Evolutionary conservation across 768 basidiomycete species (phyloP).

Genomic region (Paxillus rubicundulus): DNA sequence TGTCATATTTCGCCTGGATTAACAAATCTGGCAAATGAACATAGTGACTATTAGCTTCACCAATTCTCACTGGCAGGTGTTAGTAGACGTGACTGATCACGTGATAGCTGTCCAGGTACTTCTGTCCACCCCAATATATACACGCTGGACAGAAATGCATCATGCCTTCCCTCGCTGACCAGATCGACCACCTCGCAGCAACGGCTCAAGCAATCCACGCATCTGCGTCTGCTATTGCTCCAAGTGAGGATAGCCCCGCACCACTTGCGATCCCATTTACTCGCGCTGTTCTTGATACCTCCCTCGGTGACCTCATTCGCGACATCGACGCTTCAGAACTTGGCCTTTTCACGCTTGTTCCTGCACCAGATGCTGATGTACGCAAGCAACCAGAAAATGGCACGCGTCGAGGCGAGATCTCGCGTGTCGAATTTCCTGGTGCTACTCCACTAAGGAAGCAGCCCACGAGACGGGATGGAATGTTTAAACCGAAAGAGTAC

Average conservation of each 20-base stretch:
- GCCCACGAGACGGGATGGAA: constrained; percentile 38
- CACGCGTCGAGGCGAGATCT: constrained; percentile 42
- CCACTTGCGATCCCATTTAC: constrained; percentile 46
- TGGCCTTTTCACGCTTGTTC: constrained; percentile 67
- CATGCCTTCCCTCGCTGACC: constrained; percentile 62
- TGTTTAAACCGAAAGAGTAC: constrained; percentile 38
- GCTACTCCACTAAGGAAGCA: constrained; percentile 66
- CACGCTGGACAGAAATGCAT: too few species aligned
- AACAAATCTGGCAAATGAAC: too few species aligned
- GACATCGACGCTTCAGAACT: constrained; percentile 77
- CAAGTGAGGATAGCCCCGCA: constrained; percentile 15
- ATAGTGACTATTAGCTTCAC: too few species aligned
- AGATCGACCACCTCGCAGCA: constrained; percentile 61
- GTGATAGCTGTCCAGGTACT: too few species aligned
- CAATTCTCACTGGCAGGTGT: too few species aligned
- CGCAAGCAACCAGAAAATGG: constrained; percentile 27
- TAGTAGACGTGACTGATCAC: too few species aligned
- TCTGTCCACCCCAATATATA: too few species aligned
- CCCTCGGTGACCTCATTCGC: constrained; percentile 74
- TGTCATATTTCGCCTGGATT: too few species aligned
- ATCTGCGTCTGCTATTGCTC: constrained; percentile 37
- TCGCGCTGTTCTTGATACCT: constrained; percentile 57
- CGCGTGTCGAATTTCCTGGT: constrained; percentile 63
- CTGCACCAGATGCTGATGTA: constrained; percentile 32
- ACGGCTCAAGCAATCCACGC: constrained; percentile 51